phyloP scores from a whole-genome alignment of 768 basidiomycete genomes.

The Pluteus cervinus region DNA sequence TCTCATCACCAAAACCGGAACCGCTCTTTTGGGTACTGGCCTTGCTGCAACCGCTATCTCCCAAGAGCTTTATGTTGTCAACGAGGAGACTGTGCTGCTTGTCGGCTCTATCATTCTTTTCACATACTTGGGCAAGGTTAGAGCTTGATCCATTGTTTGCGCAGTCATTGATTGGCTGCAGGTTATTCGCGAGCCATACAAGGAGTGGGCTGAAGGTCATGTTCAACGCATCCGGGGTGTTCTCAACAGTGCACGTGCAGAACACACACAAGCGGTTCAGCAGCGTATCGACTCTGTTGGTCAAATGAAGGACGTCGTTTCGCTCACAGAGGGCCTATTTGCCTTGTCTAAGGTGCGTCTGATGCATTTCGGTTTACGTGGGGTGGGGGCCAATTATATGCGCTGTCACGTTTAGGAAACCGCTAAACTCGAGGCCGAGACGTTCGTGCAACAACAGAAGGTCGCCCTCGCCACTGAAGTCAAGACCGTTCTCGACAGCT shows the following conservation, averaged over 20 bases:
- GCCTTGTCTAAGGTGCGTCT: conserved; percentile 76
- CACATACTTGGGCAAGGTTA: conserved; percentile 74
- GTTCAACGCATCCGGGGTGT: conserved; percentile 79
- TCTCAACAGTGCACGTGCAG: conserved; percentile 73
- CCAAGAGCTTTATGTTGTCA: conserved; percentile 95
- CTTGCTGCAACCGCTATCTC: conserved; percentile 89
- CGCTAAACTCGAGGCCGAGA: conserved; percentile 81
- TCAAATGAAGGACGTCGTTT: conserved; percentile 94
- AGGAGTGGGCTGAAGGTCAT: conserved; percentile 86
- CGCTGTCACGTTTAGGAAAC: conserved; percentile 58
- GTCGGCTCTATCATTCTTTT: conserved; percentile 81
- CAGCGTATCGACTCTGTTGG: conserved; percentile 88
- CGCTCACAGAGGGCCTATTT: conserved; percentile 87
- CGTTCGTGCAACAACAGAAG: conserved; percentile 89
- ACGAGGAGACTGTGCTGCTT: conserved; percentile 91
- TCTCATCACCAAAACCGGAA: conserved; percentile 92
- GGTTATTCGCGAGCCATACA: conserved; percentile 83
- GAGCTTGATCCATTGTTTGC: conserved; percentile 15
- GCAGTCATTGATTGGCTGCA: conserved; percentile 26
- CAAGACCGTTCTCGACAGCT: conserved; percentile 93
- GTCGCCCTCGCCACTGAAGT: conserved; percentile 81
- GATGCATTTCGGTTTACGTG: not conserved
- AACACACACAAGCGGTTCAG: conserved; percentile 92
- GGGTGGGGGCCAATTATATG: not conserved
- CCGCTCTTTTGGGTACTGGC: conserved; percentile 86